Evolutionary conservation across 2,329 filamentous ascomycete genomes (phyloP).

Genomic region (Helotiales sp.): DNA sequence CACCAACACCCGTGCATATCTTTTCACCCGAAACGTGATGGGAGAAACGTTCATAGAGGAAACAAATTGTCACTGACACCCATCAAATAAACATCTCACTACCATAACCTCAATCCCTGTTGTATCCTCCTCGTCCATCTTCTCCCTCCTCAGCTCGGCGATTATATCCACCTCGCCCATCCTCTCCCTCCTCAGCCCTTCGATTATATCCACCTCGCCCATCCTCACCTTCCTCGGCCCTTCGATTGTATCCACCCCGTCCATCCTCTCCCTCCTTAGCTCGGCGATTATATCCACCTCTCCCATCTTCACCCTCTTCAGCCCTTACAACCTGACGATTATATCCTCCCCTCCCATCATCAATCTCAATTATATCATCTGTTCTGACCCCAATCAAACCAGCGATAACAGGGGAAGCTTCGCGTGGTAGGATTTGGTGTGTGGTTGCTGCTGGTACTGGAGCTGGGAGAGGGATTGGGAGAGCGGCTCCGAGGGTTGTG

Average conservation of each 20-base stretch:
- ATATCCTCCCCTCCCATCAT: neutral
- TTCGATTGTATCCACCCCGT: neutral
- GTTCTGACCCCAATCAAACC: neutral
- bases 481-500: neutral
- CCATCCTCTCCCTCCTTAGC: neutral
- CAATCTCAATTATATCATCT: neutral
- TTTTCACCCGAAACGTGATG: too few species aligned
- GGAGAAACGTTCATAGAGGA: too few species aligned
- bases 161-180: neutral
- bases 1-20: too few species aligned
- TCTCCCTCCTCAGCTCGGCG: neutral
- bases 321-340: neutral
- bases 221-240: neutral
- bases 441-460: neutral
- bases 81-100: too few species aligned
- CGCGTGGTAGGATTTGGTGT: too few species aligned
- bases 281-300: neutral
- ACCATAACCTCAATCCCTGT: too few species aligned
- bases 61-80: too few species aligned
- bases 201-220: constrained; percentile 1
- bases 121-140: constrained; percentile 1
- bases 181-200: neutral
- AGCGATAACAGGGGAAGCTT: neutral
- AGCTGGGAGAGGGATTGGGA: neutral
- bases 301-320: neutral